Conservation (phyloP, 345 rosid genomes). For the Passiflora organensis region DNA sequence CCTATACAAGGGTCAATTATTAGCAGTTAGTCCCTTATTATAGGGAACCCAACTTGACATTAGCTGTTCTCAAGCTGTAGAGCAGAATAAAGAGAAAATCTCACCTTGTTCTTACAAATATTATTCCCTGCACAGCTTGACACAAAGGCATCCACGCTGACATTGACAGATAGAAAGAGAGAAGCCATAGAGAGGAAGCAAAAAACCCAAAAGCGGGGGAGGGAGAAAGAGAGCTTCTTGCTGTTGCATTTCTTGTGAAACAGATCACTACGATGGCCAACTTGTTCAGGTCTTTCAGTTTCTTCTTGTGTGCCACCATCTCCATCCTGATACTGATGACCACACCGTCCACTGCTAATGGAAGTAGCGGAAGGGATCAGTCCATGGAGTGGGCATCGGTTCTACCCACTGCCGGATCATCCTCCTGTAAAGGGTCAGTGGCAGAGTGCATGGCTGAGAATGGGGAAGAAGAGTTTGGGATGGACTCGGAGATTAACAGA, state of each 20-base stretch:
- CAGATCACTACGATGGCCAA: slow-evolving; percentile 26
- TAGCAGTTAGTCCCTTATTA: neutral
- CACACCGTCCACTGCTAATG: slow-evolving; percentile 28
- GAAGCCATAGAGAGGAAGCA: neutral
- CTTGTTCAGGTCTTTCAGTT: slow-evolving; percentile 1
- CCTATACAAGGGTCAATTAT: slow-evolving; percentile 10
- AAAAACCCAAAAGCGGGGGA: neutral
- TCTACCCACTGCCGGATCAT: slow-evolving; percentile 20
- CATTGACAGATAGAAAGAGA: neutral
- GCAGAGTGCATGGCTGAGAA: slow-evolving; percentile 38
- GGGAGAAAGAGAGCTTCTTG: no score
- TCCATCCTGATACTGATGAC: slow-evolving; percentile 19
- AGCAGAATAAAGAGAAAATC: neutral
- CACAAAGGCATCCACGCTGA: no score
- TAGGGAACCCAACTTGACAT: slow-evolving; percentile 12
- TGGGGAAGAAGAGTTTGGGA: slow-evolving; percentile 54
- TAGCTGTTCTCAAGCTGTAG: slow-evolving; percentile 9
- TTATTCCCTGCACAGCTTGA: no score
- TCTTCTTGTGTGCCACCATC: slow-evolving; percentile 30
- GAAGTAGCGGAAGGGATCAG: slow-evolving; percentile 37
- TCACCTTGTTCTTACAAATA: neutral
- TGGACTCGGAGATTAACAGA: slow-evolving; percentile 75
- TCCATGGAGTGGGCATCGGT: slow-evolving; percentile 46
- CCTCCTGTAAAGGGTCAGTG: slow-evolving; percentile 49
- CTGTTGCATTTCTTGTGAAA: neutral